Base-by-base conservation (phyloP, 371 early-diverging fungal species). In the Syncephalastrum contaminatum region DNA sequence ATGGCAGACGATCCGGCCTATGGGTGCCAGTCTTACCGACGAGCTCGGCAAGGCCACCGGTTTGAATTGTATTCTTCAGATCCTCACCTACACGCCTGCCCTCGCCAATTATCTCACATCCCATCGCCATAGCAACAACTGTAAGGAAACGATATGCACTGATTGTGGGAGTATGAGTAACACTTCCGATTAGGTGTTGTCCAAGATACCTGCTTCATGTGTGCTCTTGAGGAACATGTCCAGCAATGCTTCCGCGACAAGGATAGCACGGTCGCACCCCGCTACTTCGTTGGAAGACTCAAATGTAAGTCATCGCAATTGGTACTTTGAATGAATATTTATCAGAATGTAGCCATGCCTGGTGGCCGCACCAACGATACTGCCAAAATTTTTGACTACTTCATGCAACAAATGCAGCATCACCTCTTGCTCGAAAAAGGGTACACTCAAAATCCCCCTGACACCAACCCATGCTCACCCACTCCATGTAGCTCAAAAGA, bases 51-150 rank as follows among this genome's bases (percentile, higher is more conserved):
- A 97, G 59, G 42, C 49, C n/a, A 91, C 95, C 4, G 96, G 89
- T 67, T 82, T 98, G 64, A 97, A 96, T 73, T 85, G 93, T 4
- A 85, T 90, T 4, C 67, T 99, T 14, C 99, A 99, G 69, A 90
- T 92, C 56, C 65, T 98, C 50, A 89, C 88, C 7, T 91, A 90
- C 55, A 95, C 96, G 7, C 84, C 90, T 14, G 87, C 88, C 0
- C 69, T 97, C 19, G 84, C 91, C 16, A 85, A 91, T 54, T 93
- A 86, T 66, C 77, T 90, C 48, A 55, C 87, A 41, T 63, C 80
- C 19, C 73, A 75, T 59, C 79, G 74, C 22, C 90, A 90, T 61
- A 77, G 85, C 42, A 58, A 69, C 22, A 74, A 78, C n/a, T 85
- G 85, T 81, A 79, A 67, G 76, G n/a, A n/a, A n/a, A n/a, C n/a